Percentiles rank a stretch among this genome's conserved stretches.
phyloP scores from a whole-genome alignment of 768 basidiomycete species.

The Xerocomus brunneocitrinus region DNA sequence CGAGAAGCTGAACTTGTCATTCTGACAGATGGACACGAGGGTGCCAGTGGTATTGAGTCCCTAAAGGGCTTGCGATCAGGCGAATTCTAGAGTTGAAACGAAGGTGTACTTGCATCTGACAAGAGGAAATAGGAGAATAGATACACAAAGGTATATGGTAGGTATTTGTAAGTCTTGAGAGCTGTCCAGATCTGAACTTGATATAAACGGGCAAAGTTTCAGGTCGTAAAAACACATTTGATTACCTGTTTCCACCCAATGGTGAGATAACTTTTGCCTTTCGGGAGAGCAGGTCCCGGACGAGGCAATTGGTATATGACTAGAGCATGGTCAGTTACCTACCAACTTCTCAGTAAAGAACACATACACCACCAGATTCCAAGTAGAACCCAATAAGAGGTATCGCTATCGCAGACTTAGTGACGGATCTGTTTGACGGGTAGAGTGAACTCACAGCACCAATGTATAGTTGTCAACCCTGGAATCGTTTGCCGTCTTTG shows the following conservation, averaged over 20 bases:
- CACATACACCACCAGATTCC: conserved; percentile 87
- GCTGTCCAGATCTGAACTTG: conserved; percentile 66
- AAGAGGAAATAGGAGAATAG: conserved; percentile 72
- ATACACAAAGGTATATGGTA: conserved; percentile 82
- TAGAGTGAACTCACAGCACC: conserved; percentile 49
- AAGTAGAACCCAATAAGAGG: conserved; percentile 69
- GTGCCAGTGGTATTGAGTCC: conserved; percentile 79
- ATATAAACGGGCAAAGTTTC: background rate
- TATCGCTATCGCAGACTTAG: conserved; percentile 42
- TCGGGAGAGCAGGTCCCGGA: conserved; percentile 74
- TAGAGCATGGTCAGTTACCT: conserved; percentile 20
- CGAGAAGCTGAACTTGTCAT: conserved; percentile 75
- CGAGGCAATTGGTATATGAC: conserved; percentile 82
- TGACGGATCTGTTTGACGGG: background rate
- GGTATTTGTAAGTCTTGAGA: conserved; percentile 65
- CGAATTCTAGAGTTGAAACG: background rate
- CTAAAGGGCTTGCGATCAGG: conserved; percentile 31
- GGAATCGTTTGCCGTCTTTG: conserved; percentile 39
- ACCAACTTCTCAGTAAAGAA: background rate
- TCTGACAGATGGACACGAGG: conserved; percentile 71
- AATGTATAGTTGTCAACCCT: conserved; percentile 72
- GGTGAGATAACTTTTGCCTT: conserved; percentile 70
- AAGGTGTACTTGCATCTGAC: conserved; percentile 52
- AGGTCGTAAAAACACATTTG: background rate
- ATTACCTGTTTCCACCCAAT: conserved; percentile 82